These are phyloP conservation scores for Epipyxis sp. DNA, from an alignment of 108 stramenopile species.

Conservation along the genomic window DNA sequence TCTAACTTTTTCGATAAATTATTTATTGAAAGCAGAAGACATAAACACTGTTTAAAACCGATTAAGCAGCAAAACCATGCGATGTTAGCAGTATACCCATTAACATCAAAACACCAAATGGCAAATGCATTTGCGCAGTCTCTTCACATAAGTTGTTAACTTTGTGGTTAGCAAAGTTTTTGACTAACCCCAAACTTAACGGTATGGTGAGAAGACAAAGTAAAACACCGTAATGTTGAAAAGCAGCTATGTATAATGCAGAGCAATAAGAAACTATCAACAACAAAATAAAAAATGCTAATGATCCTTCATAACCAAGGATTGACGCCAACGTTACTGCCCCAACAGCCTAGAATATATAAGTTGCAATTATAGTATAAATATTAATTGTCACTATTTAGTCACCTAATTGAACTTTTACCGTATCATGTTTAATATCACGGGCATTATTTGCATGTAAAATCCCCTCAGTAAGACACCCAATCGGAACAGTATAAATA, in stretches of 20 bases:
- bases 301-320: neutral
- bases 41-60: too few relatives aligned
- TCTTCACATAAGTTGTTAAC: neutral
- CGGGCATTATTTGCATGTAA: slow-evolving; percentile 54
- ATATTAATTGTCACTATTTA: too few relatives aligned
- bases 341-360: too few relatives aligned
- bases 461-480: slow-evolving; percentile 53
- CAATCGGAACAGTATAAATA: slow-evolving; percentile 43
- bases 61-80: neutral
- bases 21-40: too few relatives aligned
- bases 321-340: neutral
- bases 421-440: slow-evolving; percentile 44
- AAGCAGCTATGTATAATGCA: neutral
- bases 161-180: neutral
- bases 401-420: too few relatives aligned
- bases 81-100: neutral
- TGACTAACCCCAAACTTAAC: neutral
- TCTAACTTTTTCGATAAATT: too few relatives aligned
- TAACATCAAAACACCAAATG: neutral
- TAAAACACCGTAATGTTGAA: neutral
- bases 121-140: neutral
- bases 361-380: too few relatives aligned
- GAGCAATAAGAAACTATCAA: neutral
- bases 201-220: neutral
- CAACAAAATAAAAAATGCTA: neutral